Evolutionary conservation across 1,139 yeast genomes (phyloP), one percentile per base, ranked within the genome.

Genomic region (Yamadazyma triangularis): DNA sequence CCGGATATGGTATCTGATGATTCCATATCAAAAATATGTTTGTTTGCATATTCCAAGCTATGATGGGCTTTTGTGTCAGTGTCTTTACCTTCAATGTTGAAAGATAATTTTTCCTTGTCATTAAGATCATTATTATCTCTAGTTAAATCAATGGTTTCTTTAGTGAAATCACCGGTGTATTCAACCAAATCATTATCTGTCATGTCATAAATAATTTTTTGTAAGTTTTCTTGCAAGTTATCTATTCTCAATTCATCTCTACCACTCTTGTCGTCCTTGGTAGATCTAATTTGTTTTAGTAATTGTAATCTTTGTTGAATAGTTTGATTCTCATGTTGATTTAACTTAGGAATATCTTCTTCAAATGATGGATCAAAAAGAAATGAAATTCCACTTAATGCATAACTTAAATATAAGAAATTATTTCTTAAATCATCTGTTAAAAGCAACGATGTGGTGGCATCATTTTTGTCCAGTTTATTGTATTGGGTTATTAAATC

Each of bases 321-420:
- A 1, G 70, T 49, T 36, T 64, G 67, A 8, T 52, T 45, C 21
- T 48, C 50, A 36, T 59, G 64, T 9, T 47, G 49, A 24, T 48
- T 52, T 30, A 65, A 46, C 24, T 60, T 60, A 0, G 73, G 72
- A 21, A 66, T 64, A 34, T 66, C 69, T 33, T 68, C 73, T 30
- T 66, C 69, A 36, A 65, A 69, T 0, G 69, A 64, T 0, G 95
- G 89, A 50, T 88, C 96, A 45, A 86, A 74, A 28, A 89, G 58
- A 32, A 74, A 67, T 14, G 95, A 73, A n/a, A 78, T 65, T 15
- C 96, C 96, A 31, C 94, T 78, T 2, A 83, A 49, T 0, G 78
- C 62, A 34, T 79, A 77, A 1, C 85, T 70, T 33, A 84, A 51
- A 35, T 72, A 74, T 27, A 79, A 56, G 41, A 83, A 59, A 42